phyloP scores from a whole-genome alignment of 352 stramenopile genomes.

The Phytophthora pluvialis region DNA sequence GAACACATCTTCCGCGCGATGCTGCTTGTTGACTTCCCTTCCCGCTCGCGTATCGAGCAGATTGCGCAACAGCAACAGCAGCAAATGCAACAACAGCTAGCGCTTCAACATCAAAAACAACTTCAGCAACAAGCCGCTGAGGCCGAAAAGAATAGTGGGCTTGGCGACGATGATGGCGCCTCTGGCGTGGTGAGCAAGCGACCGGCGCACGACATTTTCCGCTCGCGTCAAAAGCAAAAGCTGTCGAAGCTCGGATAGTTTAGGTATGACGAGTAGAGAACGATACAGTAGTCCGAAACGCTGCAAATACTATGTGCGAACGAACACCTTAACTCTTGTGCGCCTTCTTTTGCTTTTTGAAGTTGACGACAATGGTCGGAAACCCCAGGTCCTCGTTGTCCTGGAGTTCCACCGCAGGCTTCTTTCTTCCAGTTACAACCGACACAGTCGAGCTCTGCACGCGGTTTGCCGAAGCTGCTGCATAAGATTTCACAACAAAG shows the following conservation, averaged over 20 bases:
- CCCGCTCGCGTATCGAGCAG: constrained; percentile 72
- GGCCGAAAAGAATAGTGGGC: constrained; percentile 46
- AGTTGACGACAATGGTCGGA: constrained; percentile 44
- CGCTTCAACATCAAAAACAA: constrained; percentile 60
- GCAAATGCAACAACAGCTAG: constrained; percentile 63
- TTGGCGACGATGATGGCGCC: constrained; percentile 49
- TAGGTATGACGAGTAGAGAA: constrained; percentile 15
- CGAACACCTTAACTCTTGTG: constrained; percentile 30
- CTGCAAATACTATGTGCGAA: constrained; percentile 17
- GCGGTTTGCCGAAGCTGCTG: constrained; percentile 2
- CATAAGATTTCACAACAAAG: constrained; percentile 34
- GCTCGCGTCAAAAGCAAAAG: constrained; percentile 86
- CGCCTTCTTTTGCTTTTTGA: constrained; percentile 55
- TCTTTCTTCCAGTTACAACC: constrained; percentile 16
- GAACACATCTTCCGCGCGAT: constrained; percentile 89
- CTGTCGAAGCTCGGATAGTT: constrained; percentile 76
- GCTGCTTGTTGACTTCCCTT: constrained; percentile 82
- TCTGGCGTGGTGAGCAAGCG: constrained; percentile 80
- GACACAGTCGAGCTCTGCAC: not conserved
- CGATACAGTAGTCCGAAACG: constrained; percentile 4
- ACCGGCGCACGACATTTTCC: constrained; percentile 87
- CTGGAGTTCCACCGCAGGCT: constrained; percentile 26
- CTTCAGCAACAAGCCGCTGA: constrained; percentile 64
- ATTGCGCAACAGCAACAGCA: constrained; percentile 72
- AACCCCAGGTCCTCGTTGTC: constrained; percentile 48